A percentile compares a stretch with the other conserved stretches of the same genome.
Evolutionary conservation across 495 filamentous ascomycete species (phyloP).

Genomic region (Polyplosphaeria fusca): DNA sequence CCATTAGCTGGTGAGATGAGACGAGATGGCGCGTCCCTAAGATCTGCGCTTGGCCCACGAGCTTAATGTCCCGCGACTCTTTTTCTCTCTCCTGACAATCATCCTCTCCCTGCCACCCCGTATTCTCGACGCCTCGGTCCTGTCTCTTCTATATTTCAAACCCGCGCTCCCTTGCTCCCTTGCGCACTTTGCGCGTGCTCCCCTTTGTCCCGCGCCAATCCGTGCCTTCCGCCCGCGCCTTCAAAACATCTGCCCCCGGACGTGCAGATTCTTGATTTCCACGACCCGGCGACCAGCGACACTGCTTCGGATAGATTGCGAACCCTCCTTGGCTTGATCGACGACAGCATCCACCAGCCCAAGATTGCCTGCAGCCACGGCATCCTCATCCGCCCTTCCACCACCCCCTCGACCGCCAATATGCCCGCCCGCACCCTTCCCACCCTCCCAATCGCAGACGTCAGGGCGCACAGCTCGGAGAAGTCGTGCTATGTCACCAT

Average conservation of each 20-base stretch:
- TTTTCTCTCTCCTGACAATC: neutral
- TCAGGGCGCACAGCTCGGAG: slow-evolving; percentile 71
- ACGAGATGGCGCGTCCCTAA: no score
- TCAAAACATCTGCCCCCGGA: neutral
- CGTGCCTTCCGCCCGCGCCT: slow-evolving; percentile 5
- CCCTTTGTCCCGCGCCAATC: neutral
- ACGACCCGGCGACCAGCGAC: no score
- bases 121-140: neutral
- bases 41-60: slow-evolving; percentile 8
- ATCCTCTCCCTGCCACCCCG: neutral
- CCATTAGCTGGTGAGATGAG: slow-evolving; percentile 9
- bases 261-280: neutral
- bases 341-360: neutral
- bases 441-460: slow-evolving; percentile 71
- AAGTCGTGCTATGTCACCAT: slow-evolving; percentile 93
- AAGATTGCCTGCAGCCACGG: neutral
- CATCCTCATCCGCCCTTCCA: slow-evolving; percentile 3
- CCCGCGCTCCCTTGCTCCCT: neutral
- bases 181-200: neutral
- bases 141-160: neutral
- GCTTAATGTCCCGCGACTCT: neutral
- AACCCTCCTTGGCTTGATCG: slow-evolving; percentile 1
- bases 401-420: slow-evolving; percentile 42
- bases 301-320: slow-evolving; percentile 16
- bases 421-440: slow-evolving; percentile 60